A percentile compares a stretch with the other conserved stretches of the same genome.
Evolutionary conservation across 805 yeast genomes (phyloP).

Genomic region (Diddensiella santjacobensis): DNA sequence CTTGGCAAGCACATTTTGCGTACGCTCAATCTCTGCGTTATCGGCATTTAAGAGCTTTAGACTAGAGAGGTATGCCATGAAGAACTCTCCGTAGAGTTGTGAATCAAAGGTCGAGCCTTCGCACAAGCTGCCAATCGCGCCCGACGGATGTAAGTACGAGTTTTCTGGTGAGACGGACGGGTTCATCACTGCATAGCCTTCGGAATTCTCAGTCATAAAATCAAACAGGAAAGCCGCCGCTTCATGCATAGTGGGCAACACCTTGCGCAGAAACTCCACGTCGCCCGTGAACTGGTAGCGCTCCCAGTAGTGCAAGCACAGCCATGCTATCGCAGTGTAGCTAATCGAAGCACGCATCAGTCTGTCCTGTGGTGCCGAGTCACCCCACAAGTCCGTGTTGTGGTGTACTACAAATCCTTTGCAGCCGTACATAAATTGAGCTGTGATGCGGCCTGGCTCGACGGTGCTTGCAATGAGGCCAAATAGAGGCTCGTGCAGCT

Average conservation of each 20-base stretch:
- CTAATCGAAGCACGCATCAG: background rate
- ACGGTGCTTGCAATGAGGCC: slow-evolving; percentile 4
- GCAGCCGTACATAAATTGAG: slow-evolving; percentile 9
- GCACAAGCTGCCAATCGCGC: background rate
- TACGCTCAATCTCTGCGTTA: too few species aligned
- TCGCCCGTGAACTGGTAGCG: slow-evolving; percentile 12
- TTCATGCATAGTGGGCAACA: slow-evolving; percentile 8
- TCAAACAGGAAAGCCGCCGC: slow-evolving; percentile 11
- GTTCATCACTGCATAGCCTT: slow-evolving; percentile 6
- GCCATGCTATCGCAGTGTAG: slow-evolving; percentile 8
- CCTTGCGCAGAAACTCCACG: slow-evolving; percentile 3
- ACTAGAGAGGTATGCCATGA: background rate
- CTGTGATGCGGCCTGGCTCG: slow-evolving; percentile 6
- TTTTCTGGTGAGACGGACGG: slow-evolving; percentile 14
- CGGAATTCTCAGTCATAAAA: slow-evolving; percentile 2
- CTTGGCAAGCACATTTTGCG: background rate
- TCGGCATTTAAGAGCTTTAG: background rate
- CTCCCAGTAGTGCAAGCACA: slow-evolving; percentile 8
- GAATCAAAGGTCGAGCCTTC: slow-evolving; percentile 3
- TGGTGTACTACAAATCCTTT: slow-evolving; percentile 11
- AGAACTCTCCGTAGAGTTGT: background rate
- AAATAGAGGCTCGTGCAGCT: slow-evolving; percentile 5
- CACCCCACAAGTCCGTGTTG: slow-evolving; percentile 7
- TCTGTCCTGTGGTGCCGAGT: slow-evolving; percentile 5
- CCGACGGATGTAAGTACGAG: slow-evolving; percentile 5